These are phyloP conservation scores for Brasilioporus rufonigricans DNA, from an alignment of 768 basidiomycete genomes.

Conservation along the genomic window DNA sequence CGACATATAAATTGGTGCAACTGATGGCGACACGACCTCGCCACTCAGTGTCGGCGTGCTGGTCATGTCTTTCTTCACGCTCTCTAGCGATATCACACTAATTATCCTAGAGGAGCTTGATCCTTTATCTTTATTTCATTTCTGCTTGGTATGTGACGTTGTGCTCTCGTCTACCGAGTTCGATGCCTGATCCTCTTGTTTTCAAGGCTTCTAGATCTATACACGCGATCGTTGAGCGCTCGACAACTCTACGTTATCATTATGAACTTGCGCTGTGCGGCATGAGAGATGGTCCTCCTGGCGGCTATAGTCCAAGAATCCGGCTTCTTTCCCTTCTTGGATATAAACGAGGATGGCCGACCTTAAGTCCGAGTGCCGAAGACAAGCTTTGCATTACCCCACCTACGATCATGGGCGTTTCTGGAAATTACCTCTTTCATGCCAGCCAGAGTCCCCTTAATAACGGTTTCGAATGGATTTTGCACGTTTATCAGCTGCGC, in stretches of 20 bases:
- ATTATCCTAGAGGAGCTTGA: slow-evolving; percentile 34
- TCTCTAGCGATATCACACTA: slow-evolving; percentile 29
- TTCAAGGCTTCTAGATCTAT: slow-evolving; percentile 27
- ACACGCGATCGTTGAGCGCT: slow-evolving; percentile 18
- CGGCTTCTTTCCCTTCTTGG: slow-evolving; percentile 30
- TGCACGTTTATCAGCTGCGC: slow-evolving; percentile 34
- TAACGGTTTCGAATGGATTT: slow-evolving; percentile 32
- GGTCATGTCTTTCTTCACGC: slow-evolving; percentile 36
- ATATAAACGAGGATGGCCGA: slow-evolving; percentile 34
- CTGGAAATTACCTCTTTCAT: slow-evolving; percentile 33
- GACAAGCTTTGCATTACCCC: slow-evolving; percentile 31
- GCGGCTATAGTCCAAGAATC: slow-evolving; percentile 12
- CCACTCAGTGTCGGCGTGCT: slow-evolving; percentile 31
- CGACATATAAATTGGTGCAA: slow-evolving; percentile 32
- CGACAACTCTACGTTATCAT: slow-evolving; percentile 31
- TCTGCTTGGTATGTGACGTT: slow-evolving; percentile 26
- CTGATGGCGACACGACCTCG: slow-evolving; percentile 9
- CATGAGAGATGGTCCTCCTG: slow-evolving; percentile 27
- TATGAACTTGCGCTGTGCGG: slow-evolving; percentile 33
- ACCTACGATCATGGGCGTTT: slow-evolving; percentile 33
- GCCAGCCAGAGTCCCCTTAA: slow-evolving; percentile 32
- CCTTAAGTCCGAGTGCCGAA: slow-evolving; percentile 30
- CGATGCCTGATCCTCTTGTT: slow-evolving; percentile 1
- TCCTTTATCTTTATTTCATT: slow-evolving; percentile 31
- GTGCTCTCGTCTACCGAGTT: background rate